Conservation (phyloP, 768 basidiomycete species). For the Xerocomellus chrysenteron region DNA sequence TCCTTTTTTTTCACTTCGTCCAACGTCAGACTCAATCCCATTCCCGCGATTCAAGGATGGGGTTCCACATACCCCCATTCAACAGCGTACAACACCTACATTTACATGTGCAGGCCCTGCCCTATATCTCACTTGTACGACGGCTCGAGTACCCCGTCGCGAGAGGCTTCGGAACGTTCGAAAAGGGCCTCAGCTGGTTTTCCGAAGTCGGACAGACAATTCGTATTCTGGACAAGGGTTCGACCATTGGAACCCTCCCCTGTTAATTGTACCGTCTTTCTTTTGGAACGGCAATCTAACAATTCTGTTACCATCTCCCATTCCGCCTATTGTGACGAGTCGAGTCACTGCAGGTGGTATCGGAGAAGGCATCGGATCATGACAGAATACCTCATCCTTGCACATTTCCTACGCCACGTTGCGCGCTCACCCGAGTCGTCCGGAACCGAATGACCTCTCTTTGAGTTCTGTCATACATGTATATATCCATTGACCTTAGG, state of each 20-base stretch:
- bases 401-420: not conserved
- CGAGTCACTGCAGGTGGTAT: not conserved
- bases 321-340: too few species aligned
- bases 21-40: not conserved
- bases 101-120: conserved; percentile 69
- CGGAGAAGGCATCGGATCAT: not conserved
- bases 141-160: conserved; percentile 50
- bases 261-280: conserved; percentile 29
- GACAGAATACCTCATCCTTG: not conserved
- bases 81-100: conserved; percentile 72
- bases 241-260: conserved; percentile 50
- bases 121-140: conserved; percentile 47
- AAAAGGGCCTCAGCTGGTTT: conserved; percentile 78
- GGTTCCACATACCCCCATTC: conserved; percentile 82
- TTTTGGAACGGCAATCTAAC: not conserved
- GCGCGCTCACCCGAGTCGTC: not conserved
- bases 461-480: too few species aligned
- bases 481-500: not conserved
- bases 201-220: conserved; percentile 59
- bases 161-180: conserved; percentile 36
- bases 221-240: conserved; percentile 55
- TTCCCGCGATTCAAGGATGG: conserved; percentile 49
- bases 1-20: not conserved
- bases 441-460: not conserved
- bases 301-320: too few species aligned